These are phyloP conservation scores for Lentinus tigrinus DNA, from an alignment of 768 basidiomycete genomes.

Conservation along the genomic window DNA sequence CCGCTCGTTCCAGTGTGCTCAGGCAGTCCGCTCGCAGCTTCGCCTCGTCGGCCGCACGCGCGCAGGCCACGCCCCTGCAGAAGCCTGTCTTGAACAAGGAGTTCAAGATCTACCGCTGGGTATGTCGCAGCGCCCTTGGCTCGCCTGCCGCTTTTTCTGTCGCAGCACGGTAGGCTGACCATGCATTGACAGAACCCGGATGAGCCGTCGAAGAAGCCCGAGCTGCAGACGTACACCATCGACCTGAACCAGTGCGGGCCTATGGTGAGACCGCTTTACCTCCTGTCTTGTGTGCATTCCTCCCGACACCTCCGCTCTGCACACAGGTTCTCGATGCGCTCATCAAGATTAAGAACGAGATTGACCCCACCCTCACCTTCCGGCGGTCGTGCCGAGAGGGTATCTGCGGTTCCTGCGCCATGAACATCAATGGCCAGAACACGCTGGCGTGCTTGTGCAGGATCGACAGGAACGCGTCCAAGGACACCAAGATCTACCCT, in stretches of 20 bases:
- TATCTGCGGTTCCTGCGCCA: conserved; percentile 97
- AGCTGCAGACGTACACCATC: conserved; percentile 85
- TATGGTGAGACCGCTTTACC: conserved; percentile 56
- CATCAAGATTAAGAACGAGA: conserved; percentile 99
- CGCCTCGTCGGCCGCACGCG: conserved; percentile 28
- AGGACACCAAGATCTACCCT: conserved; percentile 91
- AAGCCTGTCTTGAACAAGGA: conserved; percentile 81
- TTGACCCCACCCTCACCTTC: conserved; percentile 97
- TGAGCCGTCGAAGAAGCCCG: conserved; percentile 87
- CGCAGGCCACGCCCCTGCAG: conserved; percentile 50
- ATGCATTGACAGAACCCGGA: conserved; percentile 75
- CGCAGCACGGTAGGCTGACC: conserved; percentile 1
- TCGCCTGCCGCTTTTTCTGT: neutral
- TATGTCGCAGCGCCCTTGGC: conserved; percentile 35
- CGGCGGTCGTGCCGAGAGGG: conserved; percentile 91
- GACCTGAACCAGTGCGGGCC: conserved; percentile 95
- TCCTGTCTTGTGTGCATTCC: neutral
- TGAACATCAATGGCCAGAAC: conserved; percentile 99
- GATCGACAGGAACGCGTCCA: conserved; percentile 73
- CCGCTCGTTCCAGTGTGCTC: conserved; percentile 25
- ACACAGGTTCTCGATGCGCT: conserved; percentile 79
- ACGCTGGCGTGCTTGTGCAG: conserved; percentile 96
- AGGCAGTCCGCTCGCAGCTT: conserved; percentile 26
- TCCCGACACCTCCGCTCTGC: neutral
- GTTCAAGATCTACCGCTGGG: conserved; percentile 99